Base-by-base conservation (phyloP, 768 basidiomycete species). In the Goffeauzyma gilvescens region DNA sequence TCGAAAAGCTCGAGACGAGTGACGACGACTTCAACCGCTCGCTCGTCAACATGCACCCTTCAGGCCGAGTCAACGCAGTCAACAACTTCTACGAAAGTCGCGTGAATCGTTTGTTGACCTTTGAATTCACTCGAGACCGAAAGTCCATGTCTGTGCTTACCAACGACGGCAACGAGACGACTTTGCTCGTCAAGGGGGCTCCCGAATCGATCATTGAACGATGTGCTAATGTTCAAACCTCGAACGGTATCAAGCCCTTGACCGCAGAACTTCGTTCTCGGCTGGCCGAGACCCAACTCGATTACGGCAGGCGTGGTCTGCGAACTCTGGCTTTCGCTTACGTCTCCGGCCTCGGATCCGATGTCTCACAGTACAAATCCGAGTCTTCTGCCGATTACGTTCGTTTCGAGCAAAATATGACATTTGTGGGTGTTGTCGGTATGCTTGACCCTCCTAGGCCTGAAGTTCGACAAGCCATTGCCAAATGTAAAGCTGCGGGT, bases 61-160 rank as follows among this genome's bases (percentile, higher is more conserved):
- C 69, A 14, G 67, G 65, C 27, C 81, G 89, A 41, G 78, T 81
- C 38, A 82, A 74, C 51, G 85, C 79, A 26, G 71, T 95, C 66
- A 87, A 80, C 68, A 78, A 81, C 26, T 71, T 76, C 64, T 78
- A 84, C 62, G 84, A 86, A 50, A 67, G 69, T 40, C 69, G 67
- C 13, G 78, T 84, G 57, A 69, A 76, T 14, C 78, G 87, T 45
- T 72, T 93, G 12, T 68, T 93, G 53, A 98, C 89, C 6, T 90
- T 98, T 63, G 90, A 98, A 64, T 96, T 98, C 66, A 84, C 87
- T 17, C 78, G 90, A 15, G 90, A 96, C 65, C 80, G 90, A 58
- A 98, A 95, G 68, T 90, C 89, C 76, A 96, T 96, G 90, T 93
- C 90, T 17, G 89, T 95, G 39, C 75, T 96, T 38, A 81, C 84